phyloP scores from a whole-genome alignment of 2,329 filamentous ascomycete species.

The Fusarium sp. region DNA sequence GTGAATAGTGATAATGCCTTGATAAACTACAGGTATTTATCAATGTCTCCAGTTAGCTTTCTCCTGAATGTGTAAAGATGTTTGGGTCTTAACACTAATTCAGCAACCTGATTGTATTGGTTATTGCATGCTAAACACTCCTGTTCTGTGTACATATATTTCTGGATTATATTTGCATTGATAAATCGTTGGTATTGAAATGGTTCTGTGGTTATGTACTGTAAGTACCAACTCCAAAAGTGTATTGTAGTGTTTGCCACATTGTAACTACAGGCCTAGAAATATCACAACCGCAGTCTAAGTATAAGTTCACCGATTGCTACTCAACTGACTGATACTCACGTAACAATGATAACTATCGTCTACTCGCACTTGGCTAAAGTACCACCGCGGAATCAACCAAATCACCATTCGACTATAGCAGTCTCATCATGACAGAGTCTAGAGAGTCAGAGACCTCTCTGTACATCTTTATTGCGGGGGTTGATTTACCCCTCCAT shows the following conservation, averaged over 20 bases:
- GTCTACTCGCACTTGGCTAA: neutral
- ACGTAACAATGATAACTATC: neutral
- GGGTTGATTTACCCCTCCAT: conserved; percentile 29
- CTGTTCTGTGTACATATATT: neutral
- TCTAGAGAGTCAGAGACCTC: neutral
- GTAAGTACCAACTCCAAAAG: too few species aligned
- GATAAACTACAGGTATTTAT: too few species aligned
- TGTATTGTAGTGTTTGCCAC: too few species aligned
- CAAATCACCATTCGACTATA: neutral
- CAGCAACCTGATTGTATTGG: too few species aligned
- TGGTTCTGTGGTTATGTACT: neutral
- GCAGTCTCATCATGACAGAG: neutral
- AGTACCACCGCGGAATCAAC: neutral
- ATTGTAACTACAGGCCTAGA: too few species aligned
- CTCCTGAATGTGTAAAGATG: too few species aligned
- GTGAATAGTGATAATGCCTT: too few species aligned
- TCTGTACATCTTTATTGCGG: neutral
- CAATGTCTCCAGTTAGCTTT: too few species aligned
- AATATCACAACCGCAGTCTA: neutral
- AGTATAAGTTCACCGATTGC: neutral
- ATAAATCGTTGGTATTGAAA: too few species aligned
- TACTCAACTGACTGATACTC: neutral
- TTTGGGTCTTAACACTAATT: too few species aligned
- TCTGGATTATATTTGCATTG: neutral
- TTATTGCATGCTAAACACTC: neutral